Base-by-base conservation (phyloP, 352 stramenopile species). In the Bremia lactucae region DNA sequence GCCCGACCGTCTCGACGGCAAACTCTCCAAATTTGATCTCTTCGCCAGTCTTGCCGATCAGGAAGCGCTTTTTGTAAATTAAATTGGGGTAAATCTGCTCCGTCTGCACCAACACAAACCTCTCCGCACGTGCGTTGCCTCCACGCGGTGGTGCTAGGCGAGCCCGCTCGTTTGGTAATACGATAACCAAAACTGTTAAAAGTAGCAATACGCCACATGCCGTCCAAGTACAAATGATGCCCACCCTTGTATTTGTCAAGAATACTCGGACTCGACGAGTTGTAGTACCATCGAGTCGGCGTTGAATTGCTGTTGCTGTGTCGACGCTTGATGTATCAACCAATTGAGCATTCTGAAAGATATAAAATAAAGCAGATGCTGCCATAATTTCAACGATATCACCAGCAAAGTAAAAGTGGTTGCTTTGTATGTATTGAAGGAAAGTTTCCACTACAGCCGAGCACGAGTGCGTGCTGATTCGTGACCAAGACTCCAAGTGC, bases 61-160 rank as follows among this genome's bases (percentile, higher is more conserved):
- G 44, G 31, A 85, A 79, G 40, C 72, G 72, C 50, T 85, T 85
- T 60, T 83, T 85, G 61, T 85, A 82, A 36, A 85, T 71, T 15
- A 85, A 45, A 40, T 85, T 85, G 22, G 72, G 72, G 34, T 85
- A 85, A 41, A 83, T 34, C 31, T 85, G 67, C 42, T 85, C 72
- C 1, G 72, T 85, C 22, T 83, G 72, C 16, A 85, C 70, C 36
- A 64, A 59, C 25, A 85, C 55, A 38, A 83, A 85, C 18, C 70
- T 71, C 40, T 83, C 72, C 6, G 70, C 72, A 15, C 68, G 69
- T 37, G 62, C 62, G 23, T 76, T 79, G 47, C 60, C 64, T 21
- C 68, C 68, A 49, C 60, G 63, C 42, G 60, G 65, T 6, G 65
- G 68, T 31, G 52, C 48, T 18, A 80, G 47, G 0, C 71, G 62